Evolutionary conservation across 1,139 yeast species (phyloP), one percentile per base, ranked within the genome.

Genomic region (Nakaseomyces uthaithaninus): DNA sequence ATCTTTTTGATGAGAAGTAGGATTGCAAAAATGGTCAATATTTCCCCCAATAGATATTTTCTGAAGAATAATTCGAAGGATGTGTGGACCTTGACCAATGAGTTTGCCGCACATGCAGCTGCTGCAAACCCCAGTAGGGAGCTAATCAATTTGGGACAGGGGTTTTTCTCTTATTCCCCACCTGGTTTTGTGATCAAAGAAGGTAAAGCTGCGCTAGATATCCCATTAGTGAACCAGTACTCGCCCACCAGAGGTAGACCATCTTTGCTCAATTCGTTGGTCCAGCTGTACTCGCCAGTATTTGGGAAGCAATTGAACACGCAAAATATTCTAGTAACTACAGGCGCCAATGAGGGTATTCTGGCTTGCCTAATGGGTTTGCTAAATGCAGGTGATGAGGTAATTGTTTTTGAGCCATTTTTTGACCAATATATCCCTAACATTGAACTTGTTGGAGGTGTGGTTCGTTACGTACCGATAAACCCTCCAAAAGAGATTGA

Each of bases 271-370:
- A 66, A 75, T 28, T 79, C 91, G 19, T 64, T 91, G 34, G 74
- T 89, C 16, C 69, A 74, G 22, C 74, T 84, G 24, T 91, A 91
- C 63, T 67, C 84, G 14, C 75, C 80, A 33, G 71, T 73, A 36
- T 80, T 78, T 50, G 76, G 74, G 4, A 65, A 71, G n/a, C 81
- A 86, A 53, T 36, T 60, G 40, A 45, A 46, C 26, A 42, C 53
- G 3, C 58, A 50, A 33, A 58, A 60, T 40, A 70, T 91, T 35
- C 76, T 81, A 43, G 79, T 89, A 38, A 85, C 96, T 31, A 89
- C 97, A 1, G 98, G 98, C 42, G 98, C 98, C 35, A 91, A 91
- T 54, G 97, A 91, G 64, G 98, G 96, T 31, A 83, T 91, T 70
- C 72, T 85, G 44, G 65, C 95, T 1, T 77, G 83, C 3, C 79